Conservation (phyloP, 345 rosid genomes). For the Euclidium syriacum region DNA sequence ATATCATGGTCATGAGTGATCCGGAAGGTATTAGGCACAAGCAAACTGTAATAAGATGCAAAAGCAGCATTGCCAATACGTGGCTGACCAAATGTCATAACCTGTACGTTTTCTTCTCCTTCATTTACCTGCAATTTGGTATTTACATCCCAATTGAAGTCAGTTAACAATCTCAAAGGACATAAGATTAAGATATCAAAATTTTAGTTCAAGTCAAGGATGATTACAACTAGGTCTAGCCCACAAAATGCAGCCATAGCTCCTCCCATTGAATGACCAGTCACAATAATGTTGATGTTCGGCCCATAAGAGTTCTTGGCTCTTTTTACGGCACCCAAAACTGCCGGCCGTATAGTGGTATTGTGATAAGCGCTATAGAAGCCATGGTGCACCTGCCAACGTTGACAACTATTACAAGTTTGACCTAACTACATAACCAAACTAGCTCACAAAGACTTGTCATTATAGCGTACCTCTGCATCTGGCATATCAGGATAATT, state of each 20-base stretch:
- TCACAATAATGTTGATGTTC: conserved; percentile 57
- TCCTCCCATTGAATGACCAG: conserved; percentile 99
- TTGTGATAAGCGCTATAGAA: conserved; percentile 90
- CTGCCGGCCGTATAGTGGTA: conserved; percentile 77
- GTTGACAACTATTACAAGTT: background rate
- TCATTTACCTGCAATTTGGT: conserved; percentile 69
- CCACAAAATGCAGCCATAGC: conserved; percentile 93
- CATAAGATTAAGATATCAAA: background rate
- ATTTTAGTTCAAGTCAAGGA: background rate
- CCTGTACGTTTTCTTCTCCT: conserved; percentile 54
- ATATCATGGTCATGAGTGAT: conserved; percentile 77
- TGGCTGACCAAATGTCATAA: conserved; percentile 95
- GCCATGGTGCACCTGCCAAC: conserved; percentile 81
- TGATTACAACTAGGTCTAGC: conserved; percentile 69
- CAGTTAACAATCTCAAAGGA: background rate
- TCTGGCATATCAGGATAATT: conserved; percentile 90
- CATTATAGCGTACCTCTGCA: conserved; percentile 64
- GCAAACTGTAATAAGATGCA: conserved; percentile 59
- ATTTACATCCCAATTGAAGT: conserved; percentile 9
- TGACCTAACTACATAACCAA: background rate
- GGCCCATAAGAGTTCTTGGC: conserved; percentile 60
- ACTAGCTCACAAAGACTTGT: background rate
- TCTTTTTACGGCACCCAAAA: conserved; percentile 54
- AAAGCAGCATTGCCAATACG: conserved; percentile 90
- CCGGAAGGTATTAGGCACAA: conserved; percentile 70